Evolutionary conservation across 495 filamentous ascomycete species (phyloP), one percentile per base, ranked within the genome.

Genomic region (Penicillium samsonianum): DNA sequence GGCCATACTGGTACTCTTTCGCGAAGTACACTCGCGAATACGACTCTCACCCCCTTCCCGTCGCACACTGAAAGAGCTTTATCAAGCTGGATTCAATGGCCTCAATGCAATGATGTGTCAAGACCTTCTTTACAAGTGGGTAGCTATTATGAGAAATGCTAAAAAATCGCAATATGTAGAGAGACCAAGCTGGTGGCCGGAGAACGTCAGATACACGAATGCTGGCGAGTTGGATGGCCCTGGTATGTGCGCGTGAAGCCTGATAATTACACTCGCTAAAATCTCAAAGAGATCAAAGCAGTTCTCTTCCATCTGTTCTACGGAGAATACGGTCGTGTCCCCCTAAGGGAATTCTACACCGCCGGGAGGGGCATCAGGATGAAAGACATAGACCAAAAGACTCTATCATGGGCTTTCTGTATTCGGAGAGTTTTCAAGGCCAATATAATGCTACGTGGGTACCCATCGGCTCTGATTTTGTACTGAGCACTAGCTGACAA

Each of bases 271-370:
- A 17, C 41, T 17, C 12, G 20, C 41, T 43, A 43, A 43, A n/a
- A 43, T 3, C 14, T 22, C 41, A 43, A 43, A 43, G 41, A 43
- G 41, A 43, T 43, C 14, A 43, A 43, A 43, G 41, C 41, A 12
- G 41, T 43, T 43, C 41, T 43, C 12, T 43, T 43, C 41, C 41
- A 43, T 43, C 19, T 43, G 7, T 43, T 43, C 41, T 17, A 43
- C 19, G 41, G 17, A 43, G 41, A 43, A 43, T 20, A 43, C 3
- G 9, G 16, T 9, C 7, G 20, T 17, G 41, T 2, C 3, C 5
- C 41, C 17, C 17, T 17, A 9, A 43, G 41, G 10, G 9, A 20
- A 22, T 43, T 43, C 17, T 43, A 17, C 41, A 22, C 17, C 5
- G 12, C 41, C 19, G 17, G 41, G 17, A 43, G 41, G 11, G 41